phyloP scores from a whole-genome alignment of 768 basidiomycete species.

The Naganishia vishniacii region DNA sequence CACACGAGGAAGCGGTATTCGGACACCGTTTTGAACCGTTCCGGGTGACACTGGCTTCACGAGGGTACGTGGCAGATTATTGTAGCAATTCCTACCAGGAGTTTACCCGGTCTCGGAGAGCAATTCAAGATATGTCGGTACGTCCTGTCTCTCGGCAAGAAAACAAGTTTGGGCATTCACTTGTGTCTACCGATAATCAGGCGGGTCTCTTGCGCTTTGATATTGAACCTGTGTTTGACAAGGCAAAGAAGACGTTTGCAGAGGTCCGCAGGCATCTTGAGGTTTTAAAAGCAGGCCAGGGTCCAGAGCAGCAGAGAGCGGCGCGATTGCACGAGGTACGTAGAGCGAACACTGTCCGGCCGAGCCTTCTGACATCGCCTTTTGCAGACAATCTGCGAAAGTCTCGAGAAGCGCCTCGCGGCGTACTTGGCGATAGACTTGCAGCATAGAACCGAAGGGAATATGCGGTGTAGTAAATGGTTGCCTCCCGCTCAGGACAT shows the following conservation, averaged over 20 bases:
- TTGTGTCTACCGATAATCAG: not conserved
- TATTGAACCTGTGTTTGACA: not conserved
- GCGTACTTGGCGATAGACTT: not conserved
- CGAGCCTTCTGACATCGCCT: not conserved
- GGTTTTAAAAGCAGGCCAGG: not conserved
- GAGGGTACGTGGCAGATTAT: not conserved
- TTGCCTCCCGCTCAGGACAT: slow-evolving; percentile 1
- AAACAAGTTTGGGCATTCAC: not conserved
- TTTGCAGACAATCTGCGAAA: not conserved
- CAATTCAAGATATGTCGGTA: not conserved
- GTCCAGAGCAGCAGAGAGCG: not conserved
- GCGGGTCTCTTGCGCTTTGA: not conserved
- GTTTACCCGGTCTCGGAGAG: not conserved
- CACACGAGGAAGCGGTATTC: not conserved
- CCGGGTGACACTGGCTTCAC: too few relatives aligned
- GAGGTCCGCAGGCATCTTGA: not conserved
- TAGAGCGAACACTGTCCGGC: not conserved
- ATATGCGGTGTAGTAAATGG: not conserved
- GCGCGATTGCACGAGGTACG: not conserved
- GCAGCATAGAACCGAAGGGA: not conserved
- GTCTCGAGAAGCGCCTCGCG: not conserved
- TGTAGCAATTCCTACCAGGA: not conserved
- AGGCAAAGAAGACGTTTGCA: not conserved
- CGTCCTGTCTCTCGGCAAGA: not conserved
- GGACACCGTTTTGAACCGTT: slow-evolving; percentile 6